phyloP scores from a whole-genome alignment of 352 stramenopile genomes.

The Globisporangium recalcitrans region DNA sequence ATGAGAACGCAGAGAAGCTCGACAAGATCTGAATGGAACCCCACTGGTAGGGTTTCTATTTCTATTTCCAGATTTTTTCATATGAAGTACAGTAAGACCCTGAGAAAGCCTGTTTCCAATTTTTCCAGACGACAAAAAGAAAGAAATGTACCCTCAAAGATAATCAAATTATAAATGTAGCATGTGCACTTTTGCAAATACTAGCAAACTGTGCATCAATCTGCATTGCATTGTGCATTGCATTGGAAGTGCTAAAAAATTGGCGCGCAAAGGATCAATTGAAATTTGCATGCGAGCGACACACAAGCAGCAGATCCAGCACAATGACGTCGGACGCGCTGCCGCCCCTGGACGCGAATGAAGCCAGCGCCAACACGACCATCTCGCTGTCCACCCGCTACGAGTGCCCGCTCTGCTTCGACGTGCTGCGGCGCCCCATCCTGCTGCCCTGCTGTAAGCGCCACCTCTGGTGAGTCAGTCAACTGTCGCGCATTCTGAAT shows the following conservation, averaged over 20 bases:
- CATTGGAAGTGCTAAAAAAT: neutral
- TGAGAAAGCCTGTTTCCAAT: too few species aligned
- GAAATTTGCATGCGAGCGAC: neutral
- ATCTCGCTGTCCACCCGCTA: slow-evolving; percentile 54
- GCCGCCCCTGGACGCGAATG: neutral
- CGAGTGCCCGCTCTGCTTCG: slow-evolving; percentile 76
- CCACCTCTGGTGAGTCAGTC: slow-evolving; percentile 49
- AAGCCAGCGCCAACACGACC: neutral
- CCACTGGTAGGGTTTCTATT: slow-evolving; percentile 13
- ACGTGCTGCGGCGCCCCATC: slow-evolving; percentile 61
- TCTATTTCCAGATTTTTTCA: neutral
- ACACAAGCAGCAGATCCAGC: neutral
- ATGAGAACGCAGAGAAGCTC: neutral
- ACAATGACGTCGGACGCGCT: neutral
- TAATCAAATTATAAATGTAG: neutral
- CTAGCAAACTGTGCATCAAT: neutral
- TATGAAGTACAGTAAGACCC: slow-evolving; percentile 12
- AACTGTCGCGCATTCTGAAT: neutral
- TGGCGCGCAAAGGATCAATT: neutral
- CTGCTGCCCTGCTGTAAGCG: slow-evolving; percentile 67
- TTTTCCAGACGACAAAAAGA: too few species aligned
- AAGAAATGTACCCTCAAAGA: neutral
- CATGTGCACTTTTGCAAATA: neutral
- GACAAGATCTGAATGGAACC: neutral
- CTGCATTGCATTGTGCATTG: neutral